Evolutionary conservation across 176 grass and related monocot species (phyloP).

Genomic region (Bonia amplexicaulis): DNA sequence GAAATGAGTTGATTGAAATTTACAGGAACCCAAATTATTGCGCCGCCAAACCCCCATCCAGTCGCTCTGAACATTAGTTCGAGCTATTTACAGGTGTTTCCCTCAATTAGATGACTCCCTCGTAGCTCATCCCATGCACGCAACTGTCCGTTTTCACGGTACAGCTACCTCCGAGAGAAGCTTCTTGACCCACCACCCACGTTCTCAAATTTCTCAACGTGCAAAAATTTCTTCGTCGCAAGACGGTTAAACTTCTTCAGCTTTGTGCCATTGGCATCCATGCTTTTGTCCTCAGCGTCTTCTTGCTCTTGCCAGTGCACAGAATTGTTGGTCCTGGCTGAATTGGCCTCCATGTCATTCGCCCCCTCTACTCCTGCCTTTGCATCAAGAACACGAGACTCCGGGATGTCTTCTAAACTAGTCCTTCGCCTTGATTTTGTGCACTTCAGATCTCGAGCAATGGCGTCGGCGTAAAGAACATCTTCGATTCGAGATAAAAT

Average conservation of each 20-base stretch:
- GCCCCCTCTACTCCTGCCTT: neutral
- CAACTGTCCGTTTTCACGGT: neutral
- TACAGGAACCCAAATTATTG: neutral
- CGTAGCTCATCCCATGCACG: neutral
- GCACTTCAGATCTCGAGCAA: conserved; percentile 27
- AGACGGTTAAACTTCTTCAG: conserved; percentile 9
- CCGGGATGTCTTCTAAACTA: conserved; percentile 7
- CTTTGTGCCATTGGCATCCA: neutral
- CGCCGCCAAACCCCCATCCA: neutral
- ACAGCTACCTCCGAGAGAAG: conserved; percentile 24
- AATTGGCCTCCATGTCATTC: neutral
- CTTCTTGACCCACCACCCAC: conserved; percentile 2
- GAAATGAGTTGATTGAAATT: neutral
- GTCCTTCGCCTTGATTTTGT: conserved; percentile 25
- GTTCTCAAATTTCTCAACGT: neutral
- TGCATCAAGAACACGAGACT: neutral
- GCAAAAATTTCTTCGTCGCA: neutral
- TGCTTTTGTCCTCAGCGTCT: neutral
- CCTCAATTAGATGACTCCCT: neutral
- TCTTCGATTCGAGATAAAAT: conserved; percentile 70
- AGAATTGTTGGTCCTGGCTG: neutral
- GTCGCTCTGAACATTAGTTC: neutral
- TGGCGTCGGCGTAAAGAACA: conserved; percentile 48
- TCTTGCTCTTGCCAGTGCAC: conserved; percentile 29
- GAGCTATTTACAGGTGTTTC: conserved; percentile 25